phyloP scores from a whole-genome alignment of 495 filamentous ascomycete genomes.

The Aspergillus panamensis region DNA sequence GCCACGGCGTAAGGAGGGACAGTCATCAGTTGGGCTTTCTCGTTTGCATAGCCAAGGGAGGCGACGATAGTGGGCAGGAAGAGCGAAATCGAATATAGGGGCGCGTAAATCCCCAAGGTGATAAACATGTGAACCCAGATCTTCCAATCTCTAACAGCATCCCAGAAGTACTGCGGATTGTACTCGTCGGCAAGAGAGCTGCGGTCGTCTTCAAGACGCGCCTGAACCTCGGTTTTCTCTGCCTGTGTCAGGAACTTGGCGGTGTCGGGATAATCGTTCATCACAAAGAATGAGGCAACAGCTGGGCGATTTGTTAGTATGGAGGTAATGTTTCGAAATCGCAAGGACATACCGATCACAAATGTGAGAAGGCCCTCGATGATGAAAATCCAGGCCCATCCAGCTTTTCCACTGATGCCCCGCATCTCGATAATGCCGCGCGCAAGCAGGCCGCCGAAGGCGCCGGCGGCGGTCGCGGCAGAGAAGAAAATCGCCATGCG shows the following conservation, averaged over 20 bases:
- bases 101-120: slow-evolving; percentile 18
- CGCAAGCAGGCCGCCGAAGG: slow-evolving; percentile 16
- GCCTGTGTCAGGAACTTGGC: slow-evolving; percentile 14
- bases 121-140: slow-evolving; percentile 21
- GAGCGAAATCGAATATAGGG: slow-evolving; percentile 38
- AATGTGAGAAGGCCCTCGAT: slow-evolving; percentile 17
- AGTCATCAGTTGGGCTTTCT: slow-evolving; percentile 49
- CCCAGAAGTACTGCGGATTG: slow-evolving; percentile 17
- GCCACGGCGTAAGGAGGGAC: slow-evolving; percentile 51
- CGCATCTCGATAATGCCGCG: slow-evolving; percentile 15
- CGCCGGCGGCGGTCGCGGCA: slow-evolving; percentile 14
- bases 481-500: slow-evolving; percentile 20
- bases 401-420: slow-evolving; percentile 3
- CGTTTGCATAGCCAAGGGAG: slow-evolving; percentile 43
- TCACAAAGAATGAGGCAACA: slow-evolving; percentile 13
- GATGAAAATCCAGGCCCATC: slow-evolving; percentile 18
- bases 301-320: slow-evolving; percentile 1
- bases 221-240: slow-evolving; percentile 9
- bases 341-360: slow-evolving; percentile 2
- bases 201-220: slow-evolving; percentile 10
- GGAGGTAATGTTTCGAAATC: not conserved
- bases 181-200: slow-evolving; percentile 14
- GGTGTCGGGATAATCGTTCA: slow-evolving; percentile 19
- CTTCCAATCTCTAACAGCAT: slow-evolving; percentile 17
- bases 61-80: slow-evolving; percentile 53